Evolutionary conservation across 2,329 filamentous ascomycete genomes (phyloP).

Genomic region (Cytospora chrysosperma): DNA sequence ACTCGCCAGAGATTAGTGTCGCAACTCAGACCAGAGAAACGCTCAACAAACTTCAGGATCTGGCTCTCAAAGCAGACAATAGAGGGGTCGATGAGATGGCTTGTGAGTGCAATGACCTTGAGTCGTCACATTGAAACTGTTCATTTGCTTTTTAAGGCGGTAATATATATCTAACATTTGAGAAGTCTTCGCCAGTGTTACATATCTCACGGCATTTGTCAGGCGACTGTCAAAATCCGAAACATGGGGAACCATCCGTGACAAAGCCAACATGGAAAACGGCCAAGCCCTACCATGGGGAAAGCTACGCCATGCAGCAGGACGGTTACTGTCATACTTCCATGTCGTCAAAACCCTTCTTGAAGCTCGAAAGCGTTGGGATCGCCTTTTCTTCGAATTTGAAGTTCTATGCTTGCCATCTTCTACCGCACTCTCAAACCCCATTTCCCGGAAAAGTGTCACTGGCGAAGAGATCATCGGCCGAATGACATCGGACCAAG

Average conservation of each 20-base stretch:
- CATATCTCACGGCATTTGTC: not conserved
- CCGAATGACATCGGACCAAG: constrained; percentile 20
- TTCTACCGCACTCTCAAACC: constrained; percentile 21
- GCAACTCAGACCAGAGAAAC: not conserved
- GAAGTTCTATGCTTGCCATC: constrained; percentile 32
- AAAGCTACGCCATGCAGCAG: constrained; percentile 30
- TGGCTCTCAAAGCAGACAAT: not conserved
- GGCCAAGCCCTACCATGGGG: constrained; percentile 27
- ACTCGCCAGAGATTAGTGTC: not conserved
- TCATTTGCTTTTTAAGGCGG: too few relatives aligned
- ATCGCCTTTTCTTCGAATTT: constrained; percentile 34
- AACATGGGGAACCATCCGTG: constrained; percentile 24
- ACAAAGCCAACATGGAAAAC: constrained; percentile 18
- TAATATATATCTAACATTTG: not conserved
- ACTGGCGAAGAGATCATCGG: constrained; percentile 26
- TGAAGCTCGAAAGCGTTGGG: constrained; percentile 30
- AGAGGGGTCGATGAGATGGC: not conserved
- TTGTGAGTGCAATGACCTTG: not conserved
- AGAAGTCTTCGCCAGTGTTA: constrained; percentile 10
- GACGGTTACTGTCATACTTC: constrained; percentile 32
- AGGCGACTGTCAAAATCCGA: constrained; percentile 2
- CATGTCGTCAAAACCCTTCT: constrained; percentile 29
- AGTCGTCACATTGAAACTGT: accelerated
- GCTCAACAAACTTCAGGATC: not conserved
- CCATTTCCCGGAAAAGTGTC: constrained; percentile 14